Conservation (phyloP, 2,329 filamentous ascomycete genomes). For the Epichloe aotearoae region DNA sequence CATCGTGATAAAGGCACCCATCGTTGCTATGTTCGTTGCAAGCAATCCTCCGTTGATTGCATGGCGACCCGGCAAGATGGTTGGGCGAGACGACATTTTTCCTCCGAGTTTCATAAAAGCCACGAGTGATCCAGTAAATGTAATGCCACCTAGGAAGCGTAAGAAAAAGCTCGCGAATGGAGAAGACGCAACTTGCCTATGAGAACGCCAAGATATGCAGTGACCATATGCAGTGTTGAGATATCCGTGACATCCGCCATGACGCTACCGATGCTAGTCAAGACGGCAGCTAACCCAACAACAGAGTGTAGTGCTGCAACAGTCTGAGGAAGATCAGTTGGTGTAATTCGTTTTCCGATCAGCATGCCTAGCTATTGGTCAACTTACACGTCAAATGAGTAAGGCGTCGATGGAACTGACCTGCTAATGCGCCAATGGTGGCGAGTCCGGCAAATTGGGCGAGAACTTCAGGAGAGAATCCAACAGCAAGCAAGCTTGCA, state of each 20-base stretch:
- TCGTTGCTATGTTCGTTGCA: conserved; percentile 64
- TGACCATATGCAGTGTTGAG: conserved; percentile 70
- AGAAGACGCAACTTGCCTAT: conserved; percentile 39
- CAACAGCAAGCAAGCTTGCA: conserved; percentile 68
- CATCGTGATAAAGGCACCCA: conserved; percentile 73
- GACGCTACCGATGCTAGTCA: conserved; percentile 81
- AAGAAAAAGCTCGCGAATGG: not conserved
- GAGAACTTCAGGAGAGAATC: conserved; percentile 66
- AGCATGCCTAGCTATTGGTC: conserved; percentile 39
- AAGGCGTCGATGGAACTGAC: conserved; percentile 17
- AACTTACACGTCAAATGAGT: not conserved
- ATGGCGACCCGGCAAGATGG: conserved; percentile 60
- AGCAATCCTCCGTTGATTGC: conserved; percentile 62
- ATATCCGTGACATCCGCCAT: conserved; percentile 59
- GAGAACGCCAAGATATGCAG: conserved; percentile 72
- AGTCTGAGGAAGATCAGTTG: conserved; percentile 78
- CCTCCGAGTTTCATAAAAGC: conserved; percentile 81
- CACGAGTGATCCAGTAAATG: conserved; percentile 82
- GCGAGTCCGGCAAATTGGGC: conserved; percentile 70
- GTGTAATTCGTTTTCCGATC: conserved; percentile 77
- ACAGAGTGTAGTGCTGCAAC: conserved; percentile 83
- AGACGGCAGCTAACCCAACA: conserved; percentile 74
- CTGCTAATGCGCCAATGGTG: conserved; percentile 53
- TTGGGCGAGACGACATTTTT: conserved; percentile 66
- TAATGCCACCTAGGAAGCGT: conserved; percentile 48